Conservation (phyloP, 116 monocot genomes). For the Zostera marina region DNA sequence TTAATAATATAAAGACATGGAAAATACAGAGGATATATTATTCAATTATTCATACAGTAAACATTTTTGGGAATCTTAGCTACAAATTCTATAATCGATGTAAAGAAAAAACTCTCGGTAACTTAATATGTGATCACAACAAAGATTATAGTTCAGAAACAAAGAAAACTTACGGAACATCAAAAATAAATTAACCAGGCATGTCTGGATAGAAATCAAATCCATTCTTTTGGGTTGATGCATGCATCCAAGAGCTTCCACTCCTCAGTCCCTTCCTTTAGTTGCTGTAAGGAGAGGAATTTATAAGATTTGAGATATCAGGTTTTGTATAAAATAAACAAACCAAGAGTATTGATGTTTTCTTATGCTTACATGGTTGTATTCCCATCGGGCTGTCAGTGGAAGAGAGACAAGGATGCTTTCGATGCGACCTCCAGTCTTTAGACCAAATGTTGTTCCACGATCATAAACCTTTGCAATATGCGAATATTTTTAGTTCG, state of each 20-base stretch:
- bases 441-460: slow-evolving; percentile 97
- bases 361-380: slow-evolving; percentile 60
- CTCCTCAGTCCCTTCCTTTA: slow-evolving; percentile 85
- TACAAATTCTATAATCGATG: too few relatives aligned
- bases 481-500: neutral
- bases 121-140: too few relatives aligned
- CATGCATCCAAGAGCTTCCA: slow-evolving; percentile 98
- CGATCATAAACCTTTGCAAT: slow-evolving; percentile 77
- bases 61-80: too few relatives aligned
- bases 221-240: slow-evolving; percentile 93
- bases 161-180: neutral
- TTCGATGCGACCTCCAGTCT: slow-evolving; percentile 92
- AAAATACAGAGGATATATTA: too few relatives aligned
- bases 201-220: slow-evolving; percentile 17
- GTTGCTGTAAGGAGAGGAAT: slow-evolving; percentile 30
- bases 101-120: too few relatives aligned
- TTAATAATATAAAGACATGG: too few relatives aligned
- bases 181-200: neutral
- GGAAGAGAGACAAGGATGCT: slow-evolving; percentile 98
- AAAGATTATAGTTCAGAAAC: neutral
- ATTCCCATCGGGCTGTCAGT: slow-evolving; percentile 92
- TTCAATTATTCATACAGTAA: too few relatives aligned
- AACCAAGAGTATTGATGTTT: neutral
- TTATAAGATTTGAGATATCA: neutral
- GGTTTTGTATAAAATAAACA: neutral